Base-by-base conservation (phyloP, 2,329 filamentous ascomycete genomes). In the Sporothrix schenckii region DNA sequence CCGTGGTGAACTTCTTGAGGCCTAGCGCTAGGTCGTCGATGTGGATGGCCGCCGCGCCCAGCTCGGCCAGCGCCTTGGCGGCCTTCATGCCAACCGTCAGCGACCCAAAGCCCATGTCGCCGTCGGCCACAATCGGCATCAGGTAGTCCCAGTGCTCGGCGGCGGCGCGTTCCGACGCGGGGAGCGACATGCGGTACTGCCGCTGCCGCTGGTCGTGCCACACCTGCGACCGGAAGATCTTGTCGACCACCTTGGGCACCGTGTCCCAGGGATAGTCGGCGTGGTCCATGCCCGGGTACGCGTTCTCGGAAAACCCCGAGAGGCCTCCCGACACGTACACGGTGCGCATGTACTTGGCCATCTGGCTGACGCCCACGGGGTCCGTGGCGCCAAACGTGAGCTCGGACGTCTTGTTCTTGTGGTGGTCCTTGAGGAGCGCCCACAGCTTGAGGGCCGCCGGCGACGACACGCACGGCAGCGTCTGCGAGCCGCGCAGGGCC, bases 201-300 rank as follows among this genome's bases (percentile, higher is more conserved):
- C 75, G 75, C 68, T 82, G 80, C 0, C 80, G 73, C 75, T 81
- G 80, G 70, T 80, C 79, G 56, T 81, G 80, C 77, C 79, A 82
- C 11, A 79, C 74, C 70, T 81, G 80, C 11, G 77, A 77, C 34
- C 79, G 79, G 76, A 81, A 79, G n/a, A 81, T 77, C 72, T 80
- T 80, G 69, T 77, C 74, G 0, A 81, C 80, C 2, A 80, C 79
- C 68, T 79, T 80, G 11, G 80, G 80, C 0, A 82, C 80, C 0
- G 80, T 80, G 69, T 82, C 80, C 75, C 79, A 80, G 0, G 80
- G 80, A 68, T 82, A 82, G 70, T 82, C 80, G n/a, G 79, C 79
- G 68, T 80, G 78, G 69, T 82, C 80, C 76, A 79, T 79, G 21
- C 80, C 80, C 0, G 80, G 79, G 30, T 78, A 73, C 2, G 75